Percentiles rank a stretch among this genome's conserved stretches.
These are phyloP conservation scores for Sanguinoderma infundibulare DNA, from an alignment of 1,284 basidiomycete genomes.

Conservation along the genomic window DNA sequence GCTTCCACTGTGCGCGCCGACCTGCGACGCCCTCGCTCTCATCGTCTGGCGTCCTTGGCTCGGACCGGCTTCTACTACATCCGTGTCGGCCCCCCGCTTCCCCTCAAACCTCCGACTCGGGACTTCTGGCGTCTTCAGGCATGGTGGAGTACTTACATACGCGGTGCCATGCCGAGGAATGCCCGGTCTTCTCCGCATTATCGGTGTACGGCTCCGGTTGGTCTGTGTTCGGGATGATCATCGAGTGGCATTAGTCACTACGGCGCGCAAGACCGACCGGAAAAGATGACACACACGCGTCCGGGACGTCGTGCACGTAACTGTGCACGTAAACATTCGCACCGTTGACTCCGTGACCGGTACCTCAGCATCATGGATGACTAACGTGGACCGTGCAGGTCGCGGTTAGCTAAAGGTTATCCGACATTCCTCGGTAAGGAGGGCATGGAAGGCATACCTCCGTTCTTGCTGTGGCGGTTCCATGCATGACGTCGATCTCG, in stretches of 20 bases:
- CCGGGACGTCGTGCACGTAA: too few species aligned
- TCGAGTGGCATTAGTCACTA: too few species aligned
- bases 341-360: too few species aligned
- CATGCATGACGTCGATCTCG: background rate
- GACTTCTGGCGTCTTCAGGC: background rate
- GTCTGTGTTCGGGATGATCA: background rate
- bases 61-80: background rate
- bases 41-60: background rate
- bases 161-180: background rate
- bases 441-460: background rate
- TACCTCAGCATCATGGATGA: too few species aligned
- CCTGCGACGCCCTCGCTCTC: too few species aligned
- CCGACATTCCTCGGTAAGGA: too few species aligned
- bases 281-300: too few species aligned
- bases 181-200: background rate
- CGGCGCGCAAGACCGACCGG: too few species aligned
- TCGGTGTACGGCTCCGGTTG: background rate
- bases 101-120: background rate
- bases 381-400: too few species aligned
- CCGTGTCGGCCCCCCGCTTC: background rate
- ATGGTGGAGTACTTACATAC: too few species aligned
- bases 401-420: too few species aligned
- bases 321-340: too few species aligned
- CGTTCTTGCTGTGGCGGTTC: background rate
- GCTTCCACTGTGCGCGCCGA: background rate